A percentile compares a stretch with the other conserved stretches of the same genome.
These are phyloP conservation scores for Trichoderma virens DNA, from an alignment of 495 filamentous ascomycete species.

Conservation along the genomic window DNA sequence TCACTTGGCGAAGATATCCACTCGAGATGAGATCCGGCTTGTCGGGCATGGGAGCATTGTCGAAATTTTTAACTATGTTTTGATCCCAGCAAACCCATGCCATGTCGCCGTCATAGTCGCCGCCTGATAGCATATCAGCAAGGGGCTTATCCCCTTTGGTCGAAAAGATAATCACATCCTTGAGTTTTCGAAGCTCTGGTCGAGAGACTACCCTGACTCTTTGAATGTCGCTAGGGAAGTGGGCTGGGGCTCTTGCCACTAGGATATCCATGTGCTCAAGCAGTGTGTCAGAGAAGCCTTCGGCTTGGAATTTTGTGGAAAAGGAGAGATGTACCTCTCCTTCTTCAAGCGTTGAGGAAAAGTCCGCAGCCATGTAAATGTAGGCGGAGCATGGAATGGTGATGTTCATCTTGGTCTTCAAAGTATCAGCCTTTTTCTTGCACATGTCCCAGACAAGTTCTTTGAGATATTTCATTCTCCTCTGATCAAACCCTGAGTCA, in stretches of 20 bases:
- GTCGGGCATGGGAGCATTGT: conserved; percentile 54
- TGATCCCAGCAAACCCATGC: conserved; percentile 90
- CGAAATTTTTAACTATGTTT: conserved; percentile 63
- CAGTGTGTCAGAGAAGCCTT: conserved; percentile 49
- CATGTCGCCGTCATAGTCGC: conserved; percentile 91
- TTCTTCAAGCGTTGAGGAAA: conserved; percentile 57
- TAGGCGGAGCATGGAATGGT: conserved; percentile 67
- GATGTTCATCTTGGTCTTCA: conserved; percentile 60
- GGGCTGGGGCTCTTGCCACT: conserved; percentile 77
- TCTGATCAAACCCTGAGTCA: conserved; percentile 59
- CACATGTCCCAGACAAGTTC: conserved; percentile 48
- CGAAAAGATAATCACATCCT: conserved; percentile 84
- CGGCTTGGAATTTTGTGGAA: conserved; percentile 56
- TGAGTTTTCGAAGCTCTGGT: conserved; percentile 61
- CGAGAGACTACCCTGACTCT: conserved; percentile 51
- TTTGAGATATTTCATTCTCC: conserved; percentile 49
- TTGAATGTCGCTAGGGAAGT: conserved; percentile 79
- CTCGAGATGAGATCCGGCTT: conserved; percentile 40
- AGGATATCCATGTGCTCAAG: conserved; percentile 68
- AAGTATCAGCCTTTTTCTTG: conserved; percentile 43
- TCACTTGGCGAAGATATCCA: conserved; percentile 54
- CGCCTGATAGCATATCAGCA: conserved; percentile 78
- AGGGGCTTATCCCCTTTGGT: conserved; percentile 59
- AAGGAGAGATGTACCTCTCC: conserved; percentile 77
- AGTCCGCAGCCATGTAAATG: conserved; percentile 76